phyloP scores from a whole-genome alignment of 2,329 filamentous ascomycete species.

The Penicillium sp. region DNA sequence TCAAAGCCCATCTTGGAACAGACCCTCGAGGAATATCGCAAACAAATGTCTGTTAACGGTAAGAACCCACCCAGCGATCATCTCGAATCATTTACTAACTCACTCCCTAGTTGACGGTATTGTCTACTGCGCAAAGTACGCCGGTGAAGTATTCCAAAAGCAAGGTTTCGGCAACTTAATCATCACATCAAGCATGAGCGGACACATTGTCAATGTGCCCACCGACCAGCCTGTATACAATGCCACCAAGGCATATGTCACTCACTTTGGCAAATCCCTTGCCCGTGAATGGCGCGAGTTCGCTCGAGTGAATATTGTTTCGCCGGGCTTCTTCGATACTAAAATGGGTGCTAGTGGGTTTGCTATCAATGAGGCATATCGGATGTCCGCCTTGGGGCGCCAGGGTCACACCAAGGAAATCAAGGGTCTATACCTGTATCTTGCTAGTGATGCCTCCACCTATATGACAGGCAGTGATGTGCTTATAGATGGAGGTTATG shows the following conservation, averaged over 20 bases:
- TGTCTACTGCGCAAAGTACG: slow-evolving; percentile 47
- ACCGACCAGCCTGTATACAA: slow-evolving; percentile 59
- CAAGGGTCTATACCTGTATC: slow-evolving; percentile 45
- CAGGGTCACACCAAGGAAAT: slow-evolving; percentile 38
- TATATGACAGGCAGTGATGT: slow-evolving; percentile 52
- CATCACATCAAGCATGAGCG: slow-evolving; percentile 54
- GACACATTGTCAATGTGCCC: slow-evolving; percentile 53
- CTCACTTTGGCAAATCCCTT: slow-evolving; percentile 57
- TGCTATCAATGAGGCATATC: slow-evolving; percentile 46
- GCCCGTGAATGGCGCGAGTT: slow-evolving; percentile 60
- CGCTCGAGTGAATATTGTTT: slow-evolving; percentile 58
- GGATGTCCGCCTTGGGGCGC: slow-evolving; percentile 50
- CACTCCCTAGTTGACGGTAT: slow-evolving; percentile 46
- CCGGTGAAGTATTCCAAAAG: slow-evolving; percentile 44
- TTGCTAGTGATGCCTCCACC: slow-evolving; percentile 48
- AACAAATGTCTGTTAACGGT: slow-evolving; percentile 57
- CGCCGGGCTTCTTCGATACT: slow-evolving; percentile 57
- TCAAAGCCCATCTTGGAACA: slow-evolving; percentile 58
- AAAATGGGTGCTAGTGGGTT: slow-evolving; percentile 52
- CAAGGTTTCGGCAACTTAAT: slow-evolving; percentile 48
- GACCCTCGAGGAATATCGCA: slow-evolving; percentile 52
- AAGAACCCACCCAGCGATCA: slow-evolving; percentile 12
- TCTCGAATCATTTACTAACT: not conserved
- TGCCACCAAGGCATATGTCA: slow-evolving; percentile 56
- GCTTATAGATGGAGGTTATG: slow-evolving; percentile 52